Conservation (phyloP, 192 early-diverging fungal species). For the Linnemannia zychae region DNA sequence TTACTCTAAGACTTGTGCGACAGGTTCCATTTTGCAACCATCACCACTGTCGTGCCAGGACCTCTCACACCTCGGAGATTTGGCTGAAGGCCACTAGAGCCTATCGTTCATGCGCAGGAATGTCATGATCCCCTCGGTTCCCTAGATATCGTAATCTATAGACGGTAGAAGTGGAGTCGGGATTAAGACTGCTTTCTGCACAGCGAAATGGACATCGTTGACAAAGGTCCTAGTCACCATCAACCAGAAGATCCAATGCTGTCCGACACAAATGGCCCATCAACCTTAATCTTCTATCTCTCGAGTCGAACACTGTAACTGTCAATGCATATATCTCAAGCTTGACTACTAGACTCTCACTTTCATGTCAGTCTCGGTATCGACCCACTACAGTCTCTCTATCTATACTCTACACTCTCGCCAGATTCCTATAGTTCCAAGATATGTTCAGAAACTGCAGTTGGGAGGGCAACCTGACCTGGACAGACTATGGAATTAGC, state of each 20-base stretch:
- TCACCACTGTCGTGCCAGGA: conserved; percentile 37
- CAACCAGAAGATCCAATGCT: conserved; percentile 32
- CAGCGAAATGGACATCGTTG: conserved; percentile 29
- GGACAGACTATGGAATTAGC: too few species aligned
- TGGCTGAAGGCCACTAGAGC: conserved; percentile 35
- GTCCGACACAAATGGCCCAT: conserved; percentile 47
- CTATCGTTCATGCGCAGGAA: conserved; percentile 21
- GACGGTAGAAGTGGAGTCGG: neutral
- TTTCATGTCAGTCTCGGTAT: too few species aligned
- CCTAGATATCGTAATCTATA: neutral
- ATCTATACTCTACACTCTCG: too few species aligned
- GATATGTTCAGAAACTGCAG: too few species aligned
- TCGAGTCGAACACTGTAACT: too few species aligned
- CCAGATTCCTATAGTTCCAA: too few species aligned
- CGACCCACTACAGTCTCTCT: too few species aligned
- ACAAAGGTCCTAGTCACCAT: conserved; percentile 37
- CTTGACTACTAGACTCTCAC: too few species aligned
- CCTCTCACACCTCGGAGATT: conserved; percentile 10
- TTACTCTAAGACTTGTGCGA: too few species aligned
- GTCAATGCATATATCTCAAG: too few species aligned
- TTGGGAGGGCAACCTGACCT: too few species aligned
- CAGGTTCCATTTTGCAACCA: conserved; percentile 24
- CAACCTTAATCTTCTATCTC: conserved; percentile 36
- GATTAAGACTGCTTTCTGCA: neutral
- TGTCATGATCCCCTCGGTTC: neutral